Evolutionary conservation across 2,329 filamentous ascomycete genomes (phyloP).

Genomic region (Penicillium sp.): DNA sequence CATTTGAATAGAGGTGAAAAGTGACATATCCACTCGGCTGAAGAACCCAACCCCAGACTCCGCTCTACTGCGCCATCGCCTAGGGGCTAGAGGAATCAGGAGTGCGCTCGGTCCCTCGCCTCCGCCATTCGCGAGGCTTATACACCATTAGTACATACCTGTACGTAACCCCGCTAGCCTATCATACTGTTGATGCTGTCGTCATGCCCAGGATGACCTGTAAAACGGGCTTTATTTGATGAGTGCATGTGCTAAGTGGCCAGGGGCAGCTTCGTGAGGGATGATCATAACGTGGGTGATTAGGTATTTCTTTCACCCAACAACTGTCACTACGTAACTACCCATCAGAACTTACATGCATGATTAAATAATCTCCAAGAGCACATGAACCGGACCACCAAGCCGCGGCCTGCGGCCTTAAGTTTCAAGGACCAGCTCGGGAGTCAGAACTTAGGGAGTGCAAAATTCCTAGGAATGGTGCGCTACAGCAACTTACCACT

Average conservation of each 20-base stretch:
- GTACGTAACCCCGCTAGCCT: slow-evolving; percentile 7
- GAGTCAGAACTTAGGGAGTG: no score
- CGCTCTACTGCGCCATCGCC: slow-evolving; percentile 1
- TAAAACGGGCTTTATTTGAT: slow-evolving; percentile 16
- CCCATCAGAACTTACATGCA: no score
- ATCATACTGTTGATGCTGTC: slow-evolving; percentile 17
- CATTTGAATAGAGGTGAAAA: neutral
- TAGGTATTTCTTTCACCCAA: no score
- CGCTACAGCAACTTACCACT: no score
- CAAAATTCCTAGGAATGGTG: no score
- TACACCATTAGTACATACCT: neutral
- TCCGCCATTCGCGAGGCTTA: neutral
- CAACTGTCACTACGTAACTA: no score
- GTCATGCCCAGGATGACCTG: slow-evolving; percentile 2
- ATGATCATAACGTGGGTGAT: no score
- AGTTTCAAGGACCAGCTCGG: no score
- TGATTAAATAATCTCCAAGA: no score
- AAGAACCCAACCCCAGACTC: slow-evolving; percentile 5
- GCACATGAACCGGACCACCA: no score
- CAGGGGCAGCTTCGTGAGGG: neutral
- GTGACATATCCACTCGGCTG: slow-evolving; percentile 8
- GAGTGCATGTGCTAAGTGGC: slow-evolving; percentile 4
- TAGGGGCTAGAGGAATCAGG: slow-evolving; percentile 1
- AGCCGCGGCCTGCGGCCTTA: no score
- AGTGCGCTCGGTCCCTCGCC: neutral